A percentile compares a stretch with the other conserved stretches of the same genome.
These are phyloP conservation scores for Alternaria tenuissima DNA, from an alignment of 2,329 filamentous ascomycete genomes.

Conservation along the genomic window DNA sequence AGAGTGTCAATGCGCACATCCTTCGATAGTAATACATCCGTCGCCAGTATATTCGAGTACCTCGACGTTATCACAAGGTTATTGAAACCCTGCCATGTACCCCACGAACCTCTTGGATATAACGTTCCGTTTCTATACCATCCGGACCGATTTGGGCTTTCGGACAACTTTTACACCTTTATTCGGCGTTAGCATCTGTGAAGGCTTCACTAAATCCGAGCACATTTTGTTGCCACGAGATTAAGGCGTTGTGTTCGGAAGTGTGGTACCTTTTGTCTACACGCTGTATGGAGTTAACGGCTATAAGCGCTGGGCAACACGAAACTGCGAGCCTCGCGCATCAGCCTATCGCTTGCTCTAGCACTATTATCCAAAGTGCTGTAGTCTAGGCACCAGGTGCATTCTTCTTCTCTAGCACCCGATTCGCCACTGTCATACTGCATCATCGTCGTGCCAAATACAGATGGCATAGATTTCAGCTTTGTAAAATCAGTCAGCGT, in stretches of 20 bases:
- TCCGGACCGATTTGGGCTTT: neutral
- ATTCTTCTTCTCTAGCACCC: neutral
- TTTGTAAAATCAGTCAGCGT: neutral
- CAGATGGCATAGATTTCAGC: neutral
- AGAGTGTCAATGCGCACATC: conserved; percentile 15
- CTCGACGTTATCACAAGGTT: neutral
- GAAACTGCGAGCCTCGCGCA: neutral
- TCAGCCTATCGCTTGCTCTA: neutral
- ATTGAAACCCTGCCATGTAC: neutral
- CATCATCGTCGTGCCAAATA: neutral
- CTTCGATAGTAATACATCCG: conserved; percentile 4
- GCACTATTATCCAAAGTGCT: neutral
- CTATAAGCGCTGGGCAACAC: neutral
- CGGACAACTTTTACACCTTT: neutral
- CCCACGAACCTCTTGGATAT: neutral
- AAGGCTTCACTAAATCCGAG: too few species aligned
- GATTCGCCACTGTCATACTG: neutral
- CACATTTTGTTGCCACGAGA: neutral
- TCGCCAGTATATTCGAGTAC: conserved; percentile 3
- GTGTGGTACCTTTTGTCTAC: neutral
- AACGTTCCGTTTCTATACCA: neutral
- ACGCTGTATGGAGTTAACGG: conserved; percentile 7
- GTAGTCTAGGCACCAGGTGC: neutral
- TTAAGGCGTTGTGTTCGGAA: neutral
- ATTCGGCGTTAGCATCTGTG: neutral